These are phyloP conservation scores for Elsinoe arachidis DNA, from an alignment of 2,329 filamentous ascomycete species.

Conservation along the genomic window DNA sequence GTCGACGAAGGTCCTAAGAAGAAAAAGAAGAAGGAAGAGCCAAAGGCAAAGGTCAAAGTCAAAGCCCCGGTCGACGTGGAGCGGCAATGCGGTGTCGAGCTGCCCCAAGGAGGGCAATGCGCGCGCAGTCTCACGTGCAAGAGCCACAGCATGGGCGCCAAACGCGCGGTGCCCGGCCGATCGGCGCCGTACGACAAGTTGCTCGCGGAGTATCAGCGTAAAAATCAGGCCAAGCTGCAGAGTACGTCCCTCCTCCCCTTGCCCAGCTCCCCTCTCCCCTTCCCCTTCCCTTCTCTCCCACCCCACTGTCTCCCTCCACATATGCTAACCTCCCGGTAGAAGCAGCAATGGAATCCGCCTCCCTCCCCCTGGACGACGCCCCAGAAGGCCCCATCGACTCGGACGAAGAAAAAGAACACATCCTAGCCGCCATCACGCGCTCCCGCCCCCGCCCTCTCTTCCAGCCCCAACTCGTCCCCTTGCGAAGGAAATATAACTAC, in stretches of 20 bases:
- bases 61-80: slow-evolving; percentile 91
- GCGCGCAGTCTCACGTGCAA: slow-evolving; percentile 84
- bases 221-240: slow-evolving; percentile 97
- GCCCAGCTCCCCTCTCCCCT: neutral
- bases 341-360: slow-evolving; percentile 87
- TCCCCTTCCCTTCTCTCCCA: slow-evolving; percentile 12
- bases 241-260: slow-evolving; percentile 50
- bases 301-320: neutral
- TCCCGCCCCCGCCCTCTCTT: slow-evolving; percentile 73
- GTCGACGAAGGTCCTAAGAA: slow-evolving; percentile 67
- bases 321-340: slow-evolving; percentile 43
- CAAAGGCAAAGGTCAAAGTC: slow-evolving; percentile 60
- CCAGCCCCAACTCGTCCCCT: slow-evolving; percentile 49
- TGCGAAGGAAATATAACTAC: slow-evolving; percentile 48
- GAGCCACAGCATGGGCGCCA: slow-evolving; percentile 87
- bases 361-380: slow-evolving; percentile 73
- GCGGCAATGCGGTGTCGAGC: slow-evolving; percentile 77
- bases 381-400: slow-evolving; percentile 72
- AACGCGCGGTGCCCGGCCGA: slow-evolving; percentile 73
- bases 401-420: slow-evolving; percentile 83
- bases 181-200: slow-evolving; percentile 87
- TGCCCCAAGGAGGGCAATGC: slow-evolving; percentile 77
- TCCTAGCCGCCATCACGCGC: slow-evolving; percentile 68
- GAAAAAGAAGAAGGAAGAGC: slow-evolving; percentile 55
- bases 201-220: slow-evolving; percentile 63